Evolutionary conservation across 129 eudicot species (phyloP).

Genomic region (Kitagawia praeruptora): DNA sequence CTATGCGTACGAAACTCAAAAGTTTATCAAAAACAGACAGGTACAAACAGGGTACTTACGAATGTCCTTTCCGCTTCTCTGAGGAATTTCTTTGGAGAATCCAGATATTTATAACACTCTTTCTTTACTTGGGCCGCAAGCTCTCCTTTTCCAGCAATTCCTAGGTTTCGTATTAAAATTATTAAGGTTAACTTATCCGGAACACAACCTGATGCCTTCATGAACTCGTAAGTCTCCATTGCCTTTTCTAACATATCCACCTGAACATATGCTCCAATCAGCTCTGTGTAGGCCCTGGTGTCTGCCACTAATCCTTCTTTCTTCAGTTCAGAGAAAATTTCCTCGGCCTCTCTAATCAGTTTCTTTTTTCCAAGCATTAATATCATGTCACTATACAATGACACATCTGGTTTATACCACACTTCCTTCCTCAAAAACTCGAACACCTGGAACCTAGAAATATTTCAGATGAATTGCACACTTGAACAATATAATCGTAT

Average conservation of each 20-base stretch:
- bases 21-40: background rate
- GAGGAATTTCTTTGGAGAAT: conserved; percentile 54
- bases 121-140: conserved; percentile 45
- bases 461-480: conserved; percentile 42
- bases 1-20: background rate
- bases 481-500: conserved; percentile 8
- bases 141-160: conserved; percentile 47
- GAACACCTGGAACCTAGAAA: conserved; percentile 59
- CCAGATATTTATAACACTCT: conserved; percentile 46
- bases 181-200: conserved; percentile 74
- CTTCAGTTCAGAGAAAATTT: conserved; percentile 37
- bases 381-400: conserved; percentile 52
- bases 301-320: conserved; percentile 62
- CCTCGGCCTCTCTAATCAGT: conserved; percentile 44
- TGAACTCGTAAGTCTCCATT: conserved; percentile 55
- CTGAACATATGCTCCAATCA: conserved; percentile 69
- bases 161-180: conserved; percentile 56
- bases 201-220: conserved; percentile 62
- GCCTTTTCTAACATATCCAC: conserved; percentile 59
- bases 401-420: conserved; percentile 57
- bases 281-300: conserved; percentile 58
- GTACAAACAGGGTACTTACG: conserved; percentile 32
- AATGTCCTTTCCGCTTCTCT: conserved; percentile 41
- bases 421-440: conserved; percentile 51
- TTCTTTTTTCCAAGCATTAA: conserved; percentile 60